Base-by-base conservation (phyloP, 768 basidiomycete species). In the Mycena maculata region DNA sequence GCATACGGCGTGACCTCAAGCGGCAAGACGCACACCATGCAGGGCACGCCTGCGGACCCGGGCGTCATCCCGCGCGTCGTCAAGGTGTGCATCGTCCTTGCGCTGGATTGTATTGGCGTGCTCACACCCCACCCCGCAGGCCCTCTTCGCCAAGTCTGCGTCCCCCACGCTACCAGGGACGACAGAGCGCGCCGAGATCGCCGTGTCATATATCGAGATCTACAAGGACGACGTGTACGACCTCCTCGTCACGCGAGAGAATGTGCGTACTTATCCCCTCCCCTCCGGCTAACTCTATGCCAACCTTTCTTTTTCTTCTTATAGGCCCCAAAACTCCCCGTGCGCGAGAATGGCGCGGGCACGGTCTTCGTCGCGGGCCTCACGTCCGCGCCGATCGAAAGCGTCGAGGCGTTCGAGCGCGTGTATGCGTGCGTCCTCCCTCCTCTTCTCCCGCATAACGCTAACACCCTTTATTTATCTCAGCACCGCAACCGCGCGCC, bases 21-120 rank as follows among this genome's bases (percentile, higher is more conserved):
- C 7, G 95, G 94, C 20, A 96, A 95, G 82, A 96, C 94, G 0
- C 88, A 95, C 76, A 97, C 95, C 0, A 96, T 97, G 93, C 94
- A 96, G 79, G 95, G 95, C 39, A 88, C 84, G 9, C 84, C 78
- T 39, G 52, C 82, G 2, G 84, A 92, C 33, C 92, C 92, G 20
- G 95, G 95, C 1, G 90, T 96, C 60, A 96, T 96, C 69, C 93
- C 93, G 25, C 85, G 93, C 28, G 88, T 90, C 8, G 89, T 96
- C n/a, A 78, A 87, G 75, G 93, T 90, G 66, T n/a, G n/a, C n/a
- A n/a, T n/a, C n/a, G n/a, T n/a, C n/a, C n/a, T n/a, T n/a, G n/a
- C n/a, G n/a, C n/a, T n/a, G n/a, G n/a, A n/a, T n/a, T n/a, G n/a
- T n/a, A n/a, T n/a, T n/a, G n/a, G n/a, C n/a, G n/a, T n/a, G n/a